phyloP scores from a whole-genome alignment of 2,329 filamentous ascomycete species.

The Aspergillus sp. region DNA sequence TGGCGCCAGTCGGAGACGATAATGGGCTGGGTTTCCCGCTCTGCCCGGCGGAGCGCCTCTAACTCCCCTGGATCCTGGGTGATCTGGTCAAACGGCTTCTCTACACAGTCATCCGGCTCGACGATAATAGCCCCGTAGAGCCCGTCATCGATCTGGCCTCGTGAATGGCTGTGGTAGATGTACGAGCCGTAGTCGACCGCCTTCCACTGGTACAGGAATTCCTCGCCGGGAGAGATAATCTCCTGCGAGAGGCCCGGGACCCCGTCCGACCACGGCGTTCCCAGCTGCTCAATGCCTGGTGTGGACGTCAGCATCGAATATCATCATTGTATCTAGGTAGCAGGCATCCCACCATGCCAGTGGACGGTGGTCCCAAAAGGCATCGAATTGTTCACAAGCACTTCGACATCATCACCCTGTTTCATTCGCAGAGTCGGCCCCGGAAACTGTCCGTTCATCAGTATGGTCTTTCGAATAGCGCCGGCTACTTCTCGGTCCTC shows the following conservation, averaged over 20 bases:
- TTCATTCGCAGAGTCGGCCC: slow-evolving; percentile 26
- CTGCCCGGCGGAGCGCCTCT: slow-evolving; percentile 51
- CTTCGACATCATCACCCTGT: slow-evolving; percentile 29
- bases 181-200: slow-evolving; percentile 58
- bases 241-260: slow-evolving; percentile 57
- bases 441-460: slow-evolving; percentile 30
- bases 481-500: slow-evolving; percentile 23
- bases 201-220: slow-evolving; percentile 56
- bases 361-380: slow-evolving; percentile 31
- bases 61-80: slow-evolving; percentile 32
- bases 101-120: slow-evolving; percentile 20
- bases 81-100: slow-evolving; percentile 29
- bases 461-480: slow-evolving; percentile 22
- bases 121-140: slow-evolving; percentile 58
- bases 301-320: background rate
- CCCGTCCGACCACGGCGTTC: slow-evolving; percentile 61
- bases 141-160: slow-evolving; percentile 60
- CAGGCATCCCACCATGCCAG: slow-evolving; percentile 25
- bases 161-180: slow-evolving; percentile 61
- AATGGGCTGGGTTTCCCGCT: slow-evolving; percentile 47
- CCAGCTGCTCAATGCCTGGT: slow-evolving; percentile 39
- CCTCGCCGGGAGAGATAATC: slow-evolving; percentile 49
- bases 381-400: slow-evolving; percentile 27
- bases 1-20: slow-evolving; percentile 59
- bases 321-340: background rate